Evolutionary conservation across 495 filamentous ascomycete species (phyloP), one percentile per base, ranked within the genome.

Genomic region (Lophium mytilinum): DNA sequence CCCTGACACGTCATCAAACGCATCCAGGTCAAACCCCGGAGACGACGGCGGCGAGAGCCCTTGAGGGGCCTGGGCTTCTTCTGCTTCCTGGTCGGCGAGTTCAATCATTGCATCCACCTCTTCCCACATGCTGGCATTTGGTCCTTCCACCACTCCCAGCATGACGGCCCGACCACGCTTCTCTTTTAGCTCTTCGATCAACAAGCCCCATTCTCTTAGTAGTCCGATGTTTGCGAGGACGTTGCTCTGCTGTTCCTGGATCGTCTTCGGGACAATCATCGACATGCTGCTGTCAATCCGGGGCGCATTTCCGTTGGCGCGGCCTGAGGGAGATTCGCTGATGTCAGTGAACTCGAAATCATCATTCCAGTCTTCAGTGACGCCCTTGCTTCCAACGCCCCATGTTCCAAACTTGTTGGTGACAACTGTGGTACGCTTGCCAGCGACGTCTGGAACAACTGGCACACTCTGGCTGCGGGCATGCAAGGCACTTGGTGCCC

Each of bases 401-500:
- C 90, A 95, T 1, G 90, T 90, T 43, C 90, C 88, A 64, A 91
- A 93, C 62, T 94, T 95, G 19, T 85, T 82, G 17, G 83, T 81
- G 42, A 70, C 52, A 69, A 73, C 70, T 75, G 79, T 76, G 77
- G 68, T 71, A 73, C 68, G 72, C 79, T 78, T 75, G 12, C 84
- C 82, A 61, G 74, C 71, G 56, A 71, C 57, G 15, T 93, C 89
- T 39, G 83, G 82, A 3, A 87, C 83, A 14, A 93, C 80, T 0
- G 93, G 93, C n/a, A 98, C 90, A 69, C 93, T 98, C 66, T 96
- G 90, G 66, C 93, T 96, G 47, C 93, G 84, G 45, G 95, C 76
- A 68, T 97, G 93, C 19, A 89, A 73, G 1, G 84, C 81, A 59
- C 77, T 87, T 35, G 89, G 86, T 14, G 81, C 83, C 61, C 90